Evolutionary conservation across 1,139 yeast species (phyloP).

Genomic region (Arxiozyma telluris): DNA sequence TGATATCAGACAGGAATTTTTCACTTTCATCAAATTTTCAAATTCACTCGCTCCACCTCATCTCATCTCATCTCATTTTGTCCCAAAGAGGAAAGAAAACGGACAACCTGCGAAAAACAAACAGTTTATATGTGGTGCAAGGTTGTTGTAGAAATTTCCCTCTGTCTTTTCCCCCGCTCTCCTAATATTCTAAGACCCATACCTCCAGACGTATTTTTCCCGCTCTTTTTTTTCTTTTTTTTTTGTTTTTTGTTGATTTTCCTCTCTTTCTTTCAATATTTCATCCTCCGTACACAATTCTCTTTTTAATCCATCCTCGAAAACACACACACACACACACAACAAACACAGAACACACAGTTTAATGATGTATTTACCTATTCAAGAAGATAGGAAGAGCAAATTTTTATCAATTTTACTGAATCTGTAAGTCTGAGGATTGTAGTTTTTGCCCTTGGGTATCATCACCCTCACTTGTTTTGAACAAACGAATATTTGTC

Average conservation of each 20-base stretch:
- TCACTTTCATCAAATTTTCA: not conserved
- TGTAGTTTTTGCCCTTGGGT: no score
- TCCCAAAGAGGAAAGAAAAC: not conserved
- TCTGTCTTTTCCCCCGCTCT: not conserved
- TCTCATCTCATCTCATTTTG: slow-evolving; percentile 16
- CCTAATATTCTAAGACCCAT: not conserved
- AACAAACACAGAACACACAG: no score
- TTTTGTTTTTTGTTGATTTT: not conserved
- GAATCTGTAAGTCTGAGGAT: no score
- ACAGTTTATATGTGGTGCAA: not conserved
- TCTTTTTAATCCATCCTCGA: no score
- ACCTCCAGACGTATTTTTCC: not conserved
- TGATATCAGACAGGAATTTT: not conserved
- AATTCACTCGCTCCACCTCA: slow-evolving; percentile 3
- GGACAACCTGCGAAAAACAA: slow-evolving; percentile 1
- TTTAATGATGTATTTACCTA: no score
- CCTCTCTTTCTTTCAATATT: not conserved
- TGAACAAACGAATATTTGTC: no score
- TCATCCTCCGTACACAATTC: not conserved
- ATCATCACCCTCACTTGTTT: no score
- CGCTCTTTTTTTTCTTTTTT: no score
- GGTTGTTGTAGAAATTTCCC: not conserved
- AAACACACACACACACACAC: no score
- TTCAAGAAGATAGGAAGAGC: no score
- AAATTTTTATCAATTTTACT: no score